These are phyloP conservation scores for Neurospora tetraspora DNA, from an alignment of 495 filamentous ascomycete species.

Conservation along the genomic window DNA sequence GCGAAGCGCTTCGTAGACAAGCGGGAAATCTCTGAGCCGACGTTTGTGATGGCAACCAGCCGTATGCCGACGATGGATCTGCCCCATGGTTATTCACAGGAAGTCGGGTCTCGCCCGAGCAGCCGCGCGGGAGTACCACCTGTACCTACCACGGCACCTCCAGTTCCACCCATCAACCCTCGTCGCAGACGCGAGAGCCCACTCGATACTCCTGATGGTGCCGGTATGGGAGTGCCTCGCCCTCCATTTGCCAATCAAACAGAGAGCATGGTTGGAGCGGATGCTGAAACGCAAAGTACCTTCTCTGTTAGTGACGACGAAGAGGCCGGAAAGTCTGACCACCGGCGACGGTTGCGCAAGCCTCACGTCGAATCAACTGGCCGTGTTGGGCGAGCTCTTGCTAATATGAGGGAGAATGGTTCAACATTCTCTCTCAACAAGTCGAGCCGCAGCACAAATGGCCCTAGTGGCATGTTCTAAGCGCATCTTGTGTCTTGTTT, in stretches of 20 bases:
- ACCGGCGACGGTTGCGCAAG: slow-evolving; percentile 45
- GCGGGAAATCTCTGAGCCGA: slow-evolving; percentile 73
- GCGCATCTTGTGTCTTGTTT: slow-evolving; percentile 6
- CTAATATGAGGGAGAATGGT: slow-evolving; percentile 33
- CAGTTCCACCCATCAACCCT: slow-evolving; percentile 63
- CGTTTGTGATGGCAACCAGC: slow-evolving; percentile 66
- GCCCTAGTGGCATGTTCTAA: slow-evolving; percentile 39
- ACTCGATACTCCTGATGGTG: slow-evolving; percentile 40
- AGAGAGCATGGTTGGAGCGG: slow-evolving; percentile 12
- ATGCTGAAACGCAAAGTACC: slow-evolving; percentile 34
- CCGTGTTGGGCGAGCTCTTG: slow-evolving; percentile 35
- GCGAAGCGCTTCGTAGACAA: slow-evolving; percentile 61
- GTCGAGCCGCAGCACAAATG: slow-evolving; percentile 20
- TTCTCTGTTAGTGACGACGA: slow-evolving; percentile 45
- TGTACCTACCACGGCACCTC: slow-evolving; percentile 32
- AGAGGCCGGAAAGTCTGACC: slow-evolving; percentile 21
- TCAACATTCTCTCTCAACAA: slow-evolving; percentile 19
- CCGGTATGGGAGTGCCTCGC: slow-evolving; percentile 19
- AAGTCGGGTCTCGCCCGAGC: slow-evolving; percentile 31
- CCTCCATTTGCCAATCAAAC: slow-evolving; percentile 13
- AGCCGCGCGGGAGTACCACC: slow-evolving; percentile 9
- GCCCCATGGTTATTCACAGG: slow-evolving; percentile 22
- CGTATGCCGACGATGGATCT: slow-evolving; percentile 58
- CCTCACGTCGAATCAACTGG: slow-evolving; percentile 22
- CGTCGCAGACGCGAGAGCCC: slow-evolving; percentile 50